A percentile compares a stretch with the other conserved stretches of the same genome.
phyloP scores from a whole-genome alignment of 306 rosid genomes.

The Trifolium fragiferum region DNA sequence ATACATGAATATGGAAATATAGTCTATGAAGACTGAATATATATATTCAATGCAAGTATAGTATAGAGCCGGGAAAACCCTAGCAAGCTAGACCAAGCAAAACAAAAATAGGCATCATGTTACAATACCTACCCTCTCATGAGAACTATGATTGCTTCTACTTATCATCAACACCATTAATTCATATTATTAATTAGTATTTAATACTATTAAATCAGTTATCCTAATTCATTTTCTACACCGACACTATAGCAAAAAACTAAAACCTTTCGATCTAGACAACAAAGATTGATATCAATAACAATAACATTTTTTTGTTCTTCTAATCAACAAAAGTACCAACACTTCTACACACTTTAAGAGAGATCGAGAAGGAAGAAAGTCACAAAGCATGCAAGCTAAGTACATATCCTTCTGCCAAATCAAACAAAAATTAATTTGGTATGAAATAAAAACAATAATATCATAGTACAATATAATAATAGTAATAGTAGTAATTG shows the following conservation, averaged over 20 bases:
- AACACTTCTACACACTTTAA: conserved; percentile 26
- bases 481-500: conserved; percentile 19
- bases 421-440: conserved; percentile 35
- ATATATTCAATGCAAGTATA: no score
- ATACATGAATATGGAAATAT: not conserved
- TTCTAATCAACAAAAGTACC: conserved; percentile 4
- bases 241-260: not conserved
- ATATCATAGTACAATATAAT: conserved; percentile 7
- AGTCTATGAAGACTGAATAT: not conserved
- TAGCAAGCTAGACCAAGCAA: not conserved
- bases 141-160: not conserved
- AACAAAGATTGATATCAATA: conserved; percentile 7
- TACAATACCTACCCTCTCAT: no score
- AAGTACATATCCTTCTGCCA: conserved; percentile 26
- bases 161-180: not conserved
- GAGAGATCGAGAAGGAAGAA: not conserved
- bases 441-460: conserved; percentile 20
- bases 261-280: not conserved
- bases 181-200: no score
- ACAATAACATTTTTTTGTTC: conserved; percentile 14
- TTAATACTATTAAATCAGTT: no score
- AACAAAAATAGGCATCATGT: not conserved
- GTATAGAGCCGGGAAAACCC: not conserved
- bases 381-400: conserved; percentile 19
- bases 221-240: not conserved